Base-by-base conservation (phyloP, 495 filamentous ascomycete species). In the Penicillium parvum region DNA sequence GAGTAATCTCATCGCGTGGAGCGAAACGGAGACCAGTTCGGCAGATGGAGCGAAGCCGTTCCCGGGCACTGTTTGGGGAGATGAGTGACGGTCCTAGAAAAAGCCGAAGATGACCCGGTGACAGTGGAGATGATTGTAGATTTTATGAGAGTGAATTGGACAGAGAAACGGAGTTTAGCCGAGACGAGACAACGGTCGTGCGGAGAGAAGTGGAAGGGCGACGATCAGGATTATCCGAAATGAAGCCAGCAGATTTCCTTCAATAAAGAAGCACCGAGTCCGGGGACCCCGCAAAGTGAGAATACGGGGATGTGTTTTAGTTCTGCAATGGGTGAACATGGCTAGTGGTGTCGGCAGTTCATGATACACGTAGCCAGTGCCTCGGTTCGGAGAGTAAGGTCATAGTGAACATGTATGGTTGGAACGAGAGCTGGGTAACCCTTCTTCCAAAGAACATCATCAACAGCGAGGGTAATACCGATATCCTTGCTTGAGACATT, bases 211-310 rank as follows among this genome's bases (percentile, higher is more conserved):
- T 12, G 21, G 47, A 30, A n/a, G 7, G 20, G 28, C 19, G 32
- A 20, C 25, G 30, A 40, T 49, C 37, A 35, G 14, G 25, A 16
- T 38, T 22, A 28, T n/a, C 37, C 16, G 45, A 28, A 20, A 27
- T 37, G 15, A 35, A 4, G 5, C 9, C 25, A 17, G 23, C 11
- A 18, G 32, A 18, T 19, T 4, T 17, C 26, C 7, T n/a, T 23
- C 21, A 23, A 14, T 36, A 7, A 37, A 18, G 9, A 44, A 38
- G n/a, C n/a, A n/a, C n/a, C n/a, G n/a, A n/a, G n/a, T 49, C 40
- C 45, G 50, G 51, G 51, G 46, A 37, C 52, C 52, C 47, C 47
- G 45, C 47, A 55, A 37, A n/a, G n/a, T n/a, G n/a, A n/a, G n/a
- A n/a, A 48, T 50, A 47, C 41, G 43, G 50, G 36, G 46, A 16